phyloP scores from a whole-genome alignment of 306 rosid species.

The Delonix regia region DNA sequence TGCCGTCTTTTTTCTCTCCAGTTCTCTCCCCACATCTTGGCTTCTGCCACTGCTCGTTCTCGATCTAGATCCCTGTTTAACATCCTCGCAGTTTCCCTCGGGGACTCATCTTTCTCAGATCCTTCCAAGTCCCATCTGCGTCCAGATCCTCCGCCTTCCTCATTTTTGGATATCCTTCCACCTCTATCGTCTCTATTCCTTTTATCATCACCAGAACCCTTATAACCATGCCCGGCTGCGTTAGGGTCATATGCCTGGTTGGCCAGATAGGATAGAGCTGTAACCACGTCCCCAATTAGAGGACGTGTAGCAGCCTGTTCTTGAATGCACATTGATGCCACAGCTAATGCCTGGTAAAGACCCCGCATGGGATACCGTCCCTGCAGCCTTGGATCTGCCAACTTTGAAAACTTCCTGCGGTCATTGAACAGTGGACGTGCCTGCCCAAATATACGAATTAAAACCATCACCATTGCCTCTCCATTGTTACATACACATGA shows the following conservation, averaged over 20 bases:
- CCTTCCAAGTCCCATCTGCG: constrained; percentile 82
- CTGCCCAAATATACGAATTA: constrained; percentile 44
- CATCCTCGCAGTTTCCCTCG: constrained; percentile 74
- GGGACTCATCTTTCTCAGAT: constrained; percentile 86
- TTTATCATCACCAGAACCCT: constrained; percentile 67
- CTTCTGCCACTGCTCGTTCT: constrained; percentile 93
- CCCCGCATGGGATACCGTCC: constrained; percentile 90
- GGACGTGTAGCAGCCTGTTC: constrained; percentile 94
- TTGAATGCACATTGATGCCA: constrained; percentile 95
- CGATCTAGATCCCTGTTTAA: constrained; percentile 73
- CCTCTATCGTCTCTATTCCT: constrained; percentile 68
- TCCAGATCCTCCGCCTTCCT: constrained; percentile 81
- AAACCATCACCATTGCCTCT: constrained; percentile 26
- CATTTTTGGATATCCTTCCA: constrained; percentile 67
- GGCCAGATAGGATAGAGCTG: constrained; percentile 87
- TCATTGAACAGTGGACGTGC: constrained; percentile 89
- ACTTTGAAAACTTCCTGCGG: constrained; percentile 76
- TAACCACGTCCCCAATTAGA: constrained; percentile 88
- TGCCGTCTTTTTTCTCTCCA: constrained; percentile 82
- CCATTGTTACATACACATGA: constrained; percentile 17
- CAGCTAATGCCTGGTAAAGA: constrained; percentile 89
- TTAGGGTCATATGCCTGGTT: constrained; percentile 77
- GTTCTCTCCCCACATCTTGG: constrained; percentile 96
- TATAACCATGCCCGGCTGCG: constrained; percentile 51
- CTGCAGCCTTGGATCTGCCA: constrained; percentile 83